Evolutionary conservation across 345 rosid species (phyloP), one percentile per base, ranked within the genome.

Genomic region (Iberis pinnata): DNA sequence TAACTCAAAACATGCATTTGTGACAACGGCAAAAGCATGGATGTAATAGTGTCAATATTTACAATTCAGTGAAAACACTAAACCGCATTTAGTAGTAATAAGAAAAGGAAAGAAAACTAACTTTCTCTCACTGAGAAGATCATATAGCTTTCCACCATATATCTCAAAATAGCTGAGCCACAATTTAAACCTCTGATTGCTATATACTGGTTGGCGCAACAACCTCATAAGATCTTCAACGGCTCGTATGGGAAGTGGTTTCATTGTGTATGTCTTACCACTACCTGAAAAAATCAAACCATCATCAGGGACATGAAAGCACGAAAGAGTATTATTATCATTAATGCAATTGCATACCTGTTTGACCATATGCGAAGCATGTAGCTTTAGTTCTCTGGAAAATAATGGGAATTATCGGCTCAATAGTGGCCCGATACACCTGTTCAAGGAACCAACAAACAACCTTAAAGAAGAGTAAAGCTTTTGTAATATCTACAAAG

Each of bases 331-430:
- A 42, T 49, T 43, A 25, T 36, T 25, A 33, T 33, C 19, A 53
- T 11, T 51, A 44, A 10, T 43, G 27, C 14, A 26, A 46, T 53
- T 9, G 19, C 45, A 7, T 32, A 88, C 99, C 99, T 86, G 99
- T 93, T 75, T 93, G 99, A 57, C 97, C 99, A 79, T 88, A 93
- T 26, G 99, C 99, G 79, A 93, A 93, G 76, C 99, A 93, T n/a
- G 99, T 93, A 50, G 99, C 99, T 75, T 93, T 93, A 53, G 95
- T 93, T 70, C 94, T 79, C 68, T 86, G 88, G 73, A 93, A 93
- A 60, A 93, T 88, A 50, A 53, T 80, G 31, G 99, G 99, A 56
- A 93, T 86, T 50, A 93, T 88, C 35, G 99, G 99, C 73, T 86
- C 88, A 48, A 93, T 90, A 18, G 99, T 93, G 42, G 58, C 89